Base-by-base conservation (phyloP, 345 rosid species). In the Limnanthes douglasii region DNA sequence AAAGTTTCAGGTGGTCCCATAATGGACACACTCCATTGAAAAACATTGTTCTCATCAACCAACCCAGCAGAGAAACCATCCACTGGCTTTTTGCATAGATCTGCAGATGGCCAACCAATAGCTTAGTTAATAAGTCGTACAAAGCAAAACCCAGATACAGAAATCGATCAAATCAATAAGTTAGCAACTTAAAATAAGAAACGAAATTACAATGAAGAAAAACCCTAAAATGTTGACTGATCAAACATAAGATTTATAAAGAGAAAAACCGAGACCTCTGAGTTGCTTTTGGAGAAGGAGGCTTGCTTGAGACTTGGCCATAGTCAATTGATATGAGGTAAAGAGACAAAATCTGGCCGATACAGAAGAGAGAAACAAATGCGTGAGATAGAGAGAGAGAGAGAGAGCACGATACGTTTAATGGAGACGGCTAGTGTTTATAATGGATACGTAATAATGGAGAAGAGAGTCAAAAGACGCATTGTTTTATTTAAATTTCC, bases 31-130 rank as follows among this genome's bases (percentile, higher is more conserved):
- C 78, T 72, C 94, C 96, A 81, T 48, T 72, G 74, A 17, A 86
- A 86, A 18, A 86, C 51, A 37, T 86, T 57, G 14, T 8, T 59
- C 56, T 86, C 96, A 37, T 80, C 84, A 15, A 80, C 75, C 55
- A 86, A 62, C 17, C 96, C 96, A 15, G 94, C 90, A 11, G 94
- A 86, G 70, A 86, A 86, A 46, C 96, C 96, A 70, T 77, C 92
- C 11, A 86, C 94, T 0, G 94, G 96, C 4, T 64, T 57, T 63
- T 68, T 86, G 40, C 96, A 81, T 34, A 81, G 96, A 81, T 81
- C 96, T 88, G 83, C n/a, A n/a, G n/a, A n/a, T n/a, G n/a, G n/a
- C n/a, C n/a, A n/a, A n/a, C n/a, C n/a, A n/a, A n/a, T n/a, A n/a
- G n/a, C n/a, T n/a, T n/a, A n/a, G n/a, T n/a, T 73, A 60, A 53